Conservation (phyloP, 2,329 filamentous ascomycete genomes). For the Fusarium verrucosum region DNA sequence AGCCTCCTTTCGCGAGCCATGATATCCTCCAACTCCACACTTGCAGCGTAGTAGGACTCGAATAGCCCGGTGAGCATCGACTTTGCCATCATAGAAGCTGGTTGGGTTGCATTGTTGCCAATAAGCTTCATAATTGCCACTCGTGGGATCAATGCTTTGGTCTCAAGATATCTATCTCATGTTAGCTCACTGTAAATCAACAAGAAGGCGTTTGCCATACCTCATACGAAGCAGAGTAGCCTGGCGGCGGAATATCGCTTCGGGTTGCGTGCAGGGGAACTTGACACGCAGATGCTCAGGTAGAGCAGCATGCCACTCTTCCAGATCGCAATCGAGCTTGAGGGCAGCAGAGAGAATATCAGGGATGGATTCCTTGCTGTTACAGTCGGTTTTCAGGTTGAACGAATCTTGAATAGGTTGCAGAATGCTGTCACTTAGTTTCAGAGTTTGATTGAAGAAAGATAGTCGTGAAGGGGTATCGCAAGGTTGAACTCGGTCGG, state of each 20-base stretch:
- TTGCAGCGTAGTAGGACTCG: conserved; percentile 35
- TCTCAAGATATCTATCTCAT: conserved; percentile 34
- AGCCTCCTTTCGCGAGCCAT: conserved; percentile 37
- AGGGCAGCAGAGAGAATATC: conserved; percentile 31
- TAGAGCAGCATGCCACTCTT: conserved; percentile 35
- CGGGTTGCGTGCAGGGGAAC: conserved; percentile 24
- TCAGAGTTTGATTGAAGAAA: conserved; percentile 37
- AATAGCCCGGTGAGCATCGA: conserved; percentile 34
- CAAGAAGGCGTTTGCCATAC: not conserved
- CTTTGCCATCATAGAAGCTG: conserved; percentile 24
- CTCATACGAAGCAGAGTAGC: conserved; percentile 38
- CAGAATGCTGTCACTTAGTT: conserved; percentile 33
- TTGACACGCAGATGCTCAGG: conserved; percentile 37
- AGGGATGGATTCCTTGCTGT: conserved; percentile 2
- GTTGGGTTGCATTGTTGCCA: conserved; percentile 3
- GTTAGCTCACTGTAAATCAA: not conserved
- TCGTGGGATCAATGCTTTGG: conserved; percentile 36
- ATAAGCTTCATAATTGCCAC: conserved; percentile 39
- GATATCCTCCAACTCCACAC: conserved; percentile 39
- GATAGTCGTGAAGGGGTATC: conserved; percentile 36
- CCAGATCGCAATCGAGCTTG: conserved; percentile 34
- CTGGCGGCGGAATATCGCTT: conserved; percentile 38
- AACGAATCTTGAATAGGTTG: conserved; percentile 34
- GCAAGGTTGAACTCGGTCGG: conserved; percentile 25
- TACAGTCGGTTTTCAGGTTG: not conserved